These are phyloP conservation scores for Teunomyces pallodes DNA, from an alignment of 805 yeast species.

Conservation along the genomic window DNA sequence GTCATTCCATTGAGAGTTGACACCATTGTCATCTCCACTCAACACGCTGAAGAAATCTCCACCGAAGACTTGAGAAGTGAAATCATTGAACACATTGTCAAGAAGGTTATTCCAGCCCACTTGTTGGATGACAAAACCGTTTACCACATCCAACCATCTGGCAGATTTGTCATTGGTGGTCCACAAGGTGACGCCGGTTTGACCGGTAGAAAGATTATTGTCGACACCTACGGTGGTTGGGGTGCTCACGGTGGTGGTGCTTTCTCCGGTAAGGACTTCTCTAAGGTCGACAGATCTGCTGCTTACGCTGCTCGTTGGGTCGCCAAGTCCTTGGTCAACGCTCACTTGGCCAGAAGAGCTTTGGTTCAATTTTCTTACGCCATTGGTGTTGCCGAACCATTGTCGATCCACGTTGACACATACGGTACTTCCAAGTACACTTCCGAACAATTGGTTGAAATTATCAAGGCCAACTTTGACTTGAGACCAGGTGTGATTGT, in stretches of 20 bases:
- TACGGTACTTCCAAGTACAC: slow-evolving; percentile 95
- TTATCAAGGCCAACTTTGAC: slow-evolving; percentile 93
- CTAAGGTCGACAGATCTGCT: slow-evolving; percentile 99
- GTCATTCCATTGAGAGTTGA: slow-evolving; percentile 95
- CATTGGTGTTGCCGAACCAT: slow-evolving; percentile 99
- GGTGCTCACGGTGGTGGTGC: slow-evolving; percentile 99
- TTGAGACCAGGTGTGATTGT: slow-evolving; percentile 99
- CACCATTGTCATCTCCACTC: slow-evolving; percentile 96
- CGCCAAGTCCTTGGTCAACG: slow-evolving; percentile 94
- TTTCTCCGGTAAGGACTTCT: slow-evolving; percentile 99
- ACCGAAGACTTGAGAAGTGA: slow-evolving; percentile 87
- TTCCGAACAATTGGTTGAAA: slow-evolving; percentile 85
- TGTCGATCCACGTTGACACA: slow-evolving; percentile 94
- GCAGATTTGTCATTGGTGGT: slow-evolving; percentile 99
- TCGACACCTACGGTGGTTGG: slow-evolving; percentile 99
- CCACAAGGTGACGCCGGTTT: slow-evolving; percentile 99
- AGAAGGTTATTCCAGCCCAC: slow-evolving; percentile 88
- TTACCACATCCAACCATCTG: slow-evolving; percentile 99
- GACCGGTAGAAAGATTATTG: slow-evolving; percentile 99
- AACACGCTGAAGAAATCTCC: slow-evolving; percentile 93
- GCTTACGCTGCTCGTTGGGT: slow-evolving; percentile 99
- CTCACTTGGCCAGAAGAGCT: slow-evolving; percentile 95
- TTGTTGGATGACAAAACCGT: slow-evolving; percentile 91
- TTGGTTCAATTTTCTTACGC: slow-evolving; percentile 99
- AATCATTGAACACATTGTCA: slow-evolving; percentile 75